A percentile compares a stretch with the other conserved stretches of the same genome.
phyloP scores from a whole-genome alignment of 2,329 filamentous ascomycete species.

The Fusarium sp. region DNA sequence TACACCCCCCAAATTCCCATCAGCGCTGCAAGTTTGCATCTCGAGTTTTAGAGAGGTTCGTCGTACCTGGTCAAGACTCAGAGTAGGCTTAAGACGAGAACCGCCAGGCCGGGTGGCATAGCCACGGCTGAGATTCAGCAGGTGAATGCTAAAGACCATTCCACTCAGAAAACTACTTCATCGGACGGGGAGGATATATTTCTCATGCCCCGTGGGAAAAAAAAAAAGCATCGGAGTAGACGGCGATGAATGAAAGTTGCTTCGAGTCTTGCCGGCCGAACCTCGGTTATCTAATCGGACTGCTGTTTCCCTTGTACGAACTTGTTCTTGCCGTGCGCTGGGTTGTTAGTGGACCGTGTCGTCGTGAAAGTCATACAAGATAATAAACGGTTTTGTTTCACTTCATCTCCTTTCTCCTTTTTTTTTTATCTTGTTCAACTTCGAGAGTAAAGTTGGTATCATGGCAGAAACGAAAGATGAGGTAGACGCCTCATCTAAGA shows the following conservation, averaged over 20 bases:
- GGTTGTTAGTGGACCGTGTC: conserved; percentile 30
- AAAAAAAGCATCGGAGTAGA: not conserved
- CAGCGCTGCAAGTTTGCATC: not conserved
- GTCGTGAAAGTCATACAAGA: not conserved
- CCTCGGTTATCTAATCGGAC: conserved; percentile 33
- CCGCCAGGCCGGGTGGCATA: conserved; percentile 49
- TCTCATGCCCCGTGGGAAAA: conserved; percentile 13
- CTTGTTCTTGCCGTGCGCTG: not conserved
- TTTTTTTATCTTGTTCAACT: not conserved
- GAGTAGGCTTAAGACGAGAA: conserved; percentile 51
- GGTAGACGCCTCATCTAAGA: not conserved
- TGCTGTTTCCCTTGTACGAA: conserved; percentile 2
- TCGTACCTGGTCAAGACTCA: conserved; percentile 70
- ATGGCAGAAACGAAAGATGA: conserved; percentile 21
- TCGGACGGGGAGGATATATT: conserved; percentile 18
- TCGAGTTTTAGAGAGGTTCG: not conserved
- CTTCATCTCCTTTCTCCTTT: not conserved
- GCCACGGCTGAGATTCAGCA: conserved; percentile 49
- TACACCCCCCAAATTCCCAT: conserved; percentile 42
- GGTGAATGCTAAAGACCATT: conserved; percentile 44
- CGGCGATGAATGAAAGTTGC: conserved; percentile 30
- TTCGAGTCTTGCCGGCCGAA: conserved; percentile 28
- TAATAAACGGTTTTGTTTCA: not conserved
- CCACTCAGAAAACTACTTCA: conserved; percentile 36
- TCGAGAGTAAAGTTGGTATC: not conserved